Percentiles rank a stretch among this genome's conserved stretches.
Conservation (phyloP, 1,139 yeast species). For the Schwanniomyces etchellsii region DNA sequence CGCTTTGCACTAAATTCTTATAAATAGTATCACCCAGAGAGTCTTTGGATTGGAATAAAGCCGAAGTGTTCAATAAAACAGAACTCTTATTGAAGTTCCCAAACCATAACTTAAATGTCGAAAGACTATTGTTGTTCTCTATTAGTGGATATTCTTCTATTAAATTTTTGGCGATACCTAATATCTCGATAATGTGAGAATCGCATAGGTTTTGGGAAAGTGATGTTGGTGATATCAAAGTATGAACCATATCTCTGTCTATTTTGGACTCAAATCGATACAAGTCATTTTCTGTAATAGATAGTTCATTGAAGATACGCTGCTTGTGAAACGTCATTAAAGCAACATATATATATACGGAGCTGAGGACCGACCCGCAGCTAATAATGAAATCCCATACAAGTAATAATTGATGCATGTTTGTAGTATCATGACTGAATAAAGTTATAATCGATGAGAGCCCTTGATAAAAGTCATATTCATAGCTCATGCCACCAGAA, state of each 20-base stretch:
- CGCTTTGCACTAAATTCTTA: slow-evolving; percentile 3
- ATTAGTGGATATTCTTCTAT: slow-evolving; percentile 23
- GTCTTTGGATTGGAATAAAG: slow-evolving; percentile 5
- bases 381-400: slow-evolving; percentile 63
- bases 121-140: slow-evolving; percentile 16
- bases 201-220: slow-evolving; percentile 27
- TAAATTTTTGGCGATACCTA: slow-evolving; percentile 26
- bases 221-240: slow-evolving; percentile 28
- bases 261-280: slow-evolving; percentile 12
- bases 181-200: slow-evolving; percentile 28
- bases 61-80: slow-evolving; percentile 21
- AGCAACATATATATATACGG: slow-evolving; percentile 54
- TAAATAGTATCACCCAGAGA: slow-evolving; percentile 3
- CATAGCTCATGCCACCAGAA: slow-evolving; percentile 27
- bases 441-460: slow-evolving; percentile 73
- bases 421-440: slow-evolving; percentile 66
- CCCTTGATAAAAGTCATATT: slow-evolving; percentile 50
- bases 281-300: slow-evolving; percentile 9
- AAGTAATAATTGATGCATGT: slow-evolving; percentile 42
- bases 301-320: slow-evolving; percentile 27
- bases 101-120: slow-evolving; percentile 34
- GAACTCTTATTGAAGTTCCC: slow-evolving; percentile 22
- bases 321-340: slow-evolving; percentile 38
- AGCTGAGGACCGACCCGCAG: slow-evolving; percentile 36
- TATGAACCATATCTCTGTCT: slow-evolving; percentile 43